These are phyloP conservation scores for Neoboletus brunneissimus DNA, from an alignment of 768 basidiomycete species.

Conservation along the genomic window DNA sequence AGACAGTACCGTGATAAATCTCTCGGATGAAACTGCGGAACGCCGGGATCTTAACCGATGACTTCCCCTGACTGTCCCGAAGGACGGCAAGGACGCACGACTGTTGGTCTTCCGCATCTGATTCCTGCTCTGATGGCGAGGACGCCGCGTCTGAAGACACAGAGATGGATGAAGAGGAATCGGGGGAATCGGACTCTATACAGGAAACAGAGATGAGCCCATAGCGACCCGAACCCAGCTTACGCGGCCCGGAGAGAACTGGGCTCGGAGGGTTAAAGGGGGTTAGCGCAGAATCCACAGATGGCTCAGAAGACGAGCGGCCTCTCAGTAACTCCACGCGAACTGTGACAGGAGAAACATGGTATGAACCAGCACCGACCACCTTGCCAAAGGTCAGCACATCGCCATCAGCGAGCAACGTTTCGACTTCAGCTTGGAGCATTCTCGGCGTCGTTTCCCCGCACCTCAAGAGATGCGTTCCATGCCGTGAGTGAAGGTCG, in stretches of 20 bases:
- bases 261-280: conserved; percentile 31
- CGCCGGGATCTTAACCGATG: conserved; percentile 30
- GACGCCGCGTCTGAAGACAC: conserved; percentile 36
- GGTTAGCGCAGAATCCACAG: conserved; percentile 1
- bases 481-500: conserved; percentile 74
- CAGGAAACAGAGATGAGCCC: conserved; percentile 45
- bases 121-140: conserved; percentile 39
- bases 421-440: conserved; percentile 55
- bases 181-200: conserved; percentile 24
- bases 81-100: conserved; percentile 13
- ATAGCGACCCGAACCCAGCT: conserved; percentile 56
- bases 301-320: conserved; percentile 19
- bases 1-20: conserved; percentile 17
- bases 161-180: conserved; percentile 41
- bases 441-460: conserved; percentile 47
- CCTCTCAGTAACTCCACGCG: conserved; percentile 51
- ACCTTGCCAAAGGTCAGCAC: conserved; percentile 74
- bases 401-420: conserved; percentile 63
- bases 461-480: conserved; percentile 60
- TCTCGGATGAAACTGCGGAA: conserved; percentile 32
- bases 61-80: conserved; percentile 13
- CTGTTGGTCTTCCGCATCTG: conserved; percentile 53
- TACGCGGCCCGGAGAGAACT: conserved; percentile 25
- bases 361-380: conserved; percentile 59
- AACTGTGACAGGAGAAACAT: conserved; percentile 61